Percentiles rank a stretch among this genome's conserved stretches.
These are phyloP conservation scores for Otatea glauca DNA, from an alignment of 176 grass and related monocot genomes.

Conservation along the genomic window DNA sequence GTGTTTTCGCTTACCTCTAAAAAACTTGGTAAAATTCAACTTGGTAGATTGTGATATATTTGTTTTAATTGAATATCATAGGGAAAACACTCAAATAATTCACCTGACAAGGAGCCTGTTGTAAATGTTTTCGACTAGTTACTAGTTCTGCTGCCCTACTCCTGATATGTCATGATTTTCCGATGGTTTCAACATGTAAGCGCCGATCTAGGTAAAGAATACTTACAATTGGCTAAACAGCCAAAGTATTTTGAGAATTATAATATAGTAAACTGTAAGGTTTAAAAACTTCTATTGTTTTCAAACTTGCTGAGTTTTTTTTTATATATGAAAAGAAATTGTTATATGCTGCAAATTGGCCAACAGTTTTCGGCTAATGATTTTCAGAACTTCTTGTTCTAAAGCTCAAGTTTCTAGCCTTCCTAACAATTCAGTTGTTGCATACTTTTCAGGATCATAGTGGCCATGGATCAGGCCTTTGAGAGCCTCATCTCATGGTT, in stretches of 20 bases:
- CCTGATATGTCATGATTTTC: not conserved
- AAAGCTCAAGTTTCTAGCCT: not conserved
- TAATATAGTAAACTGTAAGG: not conserved
- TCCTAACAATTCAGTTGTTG: conserved; percentile 15
- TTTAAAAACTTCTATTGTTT: not conserved
- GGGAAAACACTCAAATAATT: not conserved
- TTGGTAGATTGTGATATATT: not conserved
- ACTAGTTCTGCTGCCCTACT: not conserved
- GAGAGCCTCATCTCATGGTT: conserved; percentile 69
- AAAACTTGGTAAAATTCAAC: not conserved
- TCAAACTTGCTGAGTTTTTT: not conserved
- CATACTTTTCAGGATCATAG: conserved; percentile 61
- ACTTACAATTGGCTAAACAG: not conserved
- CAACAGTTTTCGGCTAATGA: not conserved
- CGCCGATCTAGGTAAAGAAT: not conserved
- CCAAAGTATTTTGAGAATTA: not conserved
- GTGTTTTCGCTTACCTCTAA: not conserved
- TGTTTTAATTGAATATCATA: not conserved
- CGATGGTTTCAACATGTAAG: not conserved
- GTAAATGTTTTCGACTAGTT: not conserved
- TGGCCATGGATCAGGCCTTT: conserved; percentile 55
- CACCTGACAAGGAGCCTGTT: not conserved
- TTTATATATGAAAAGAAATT: not conserved
- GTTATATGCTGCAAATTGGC: not conserved
- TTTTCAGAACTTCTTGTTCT: not conserved